Evolutionary conservation across 2,329 filamentous ascomycete genomes (phyloP).

Genomic region (Knufia fluminis): DNA sequence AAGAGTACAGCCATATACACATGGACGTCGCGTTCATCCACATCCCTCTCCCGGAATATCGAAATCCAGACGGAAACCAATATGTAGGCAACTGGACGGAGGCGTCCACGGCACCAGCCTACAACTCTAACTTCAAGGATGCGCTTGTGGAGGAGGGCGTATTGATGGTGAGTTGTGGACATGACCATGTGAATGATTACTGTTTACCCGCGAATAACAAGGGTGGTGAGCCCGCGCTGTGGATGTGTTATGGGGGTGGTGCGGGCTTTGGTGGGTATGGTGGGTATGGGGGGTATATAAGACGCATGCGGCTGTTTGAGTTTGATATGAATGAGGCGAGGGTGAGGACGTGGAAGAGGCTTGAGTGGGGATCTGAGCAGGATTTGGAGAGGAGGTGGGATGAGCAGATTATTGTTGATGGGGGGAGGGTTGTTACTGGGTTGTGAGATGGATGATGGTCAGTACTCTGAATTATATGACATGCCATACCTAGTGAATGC

Average conservation of each 20-base stretch:
- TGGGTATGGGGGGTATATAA: slow-evolving; percentile 76
- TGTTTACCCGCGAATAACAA: slow-evolving; percentile 52
- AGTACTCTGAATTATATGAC: no score
- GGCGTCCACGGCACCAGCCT: slow-evolving; percentile 73
- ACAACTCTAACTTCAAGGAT: slow-evolving; percentile 88
- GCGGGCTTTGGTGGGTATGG: slow-evolving; percentile 91
- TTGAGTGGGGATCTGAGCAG: slow-evolving; percentile 53
- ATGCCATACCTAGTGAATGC: no score
- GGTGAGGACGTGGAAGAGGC: slow-evolving; percentile 84
- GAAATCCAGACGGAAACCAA: slow-evolving; percentile 47
- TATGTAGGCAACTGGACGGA: slow-evolving; percentile 67
- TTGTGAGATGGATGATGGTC: background rate
- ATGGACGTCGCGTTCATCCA: slow-evolving; percentile 97
- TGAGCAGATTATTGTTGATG: slow-evolving; percentile 53
- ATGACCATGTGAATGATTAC: slow-evolving; percentile 97
- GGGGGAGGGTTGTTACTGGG: slow-evolving; percentile 40
- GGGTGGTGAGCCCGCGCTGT: slow-evolving; percentile 58
- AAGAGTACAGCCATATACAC: slow-evolving; percentile 80
- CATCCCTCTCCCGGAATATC: slow-evolving; percentile 88
- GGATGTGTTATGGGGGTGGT: slow-evolving; percentile 97
- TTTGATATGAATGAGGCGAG: slow-evolving; percentile 84
- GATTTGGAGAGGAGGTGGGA: slow-evolving; percentile 42
- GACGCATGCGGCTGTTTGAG: slow-evolving; percentile 80
- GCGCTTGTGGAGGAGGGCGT: slow-evolving; percentile 79
- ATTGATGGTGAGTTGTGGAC: slow-evolving; percentile 79